Base-by-base conservation (phyloP, 1,139 yeast species). In the Hyphopichia buzzinii region DNA sequence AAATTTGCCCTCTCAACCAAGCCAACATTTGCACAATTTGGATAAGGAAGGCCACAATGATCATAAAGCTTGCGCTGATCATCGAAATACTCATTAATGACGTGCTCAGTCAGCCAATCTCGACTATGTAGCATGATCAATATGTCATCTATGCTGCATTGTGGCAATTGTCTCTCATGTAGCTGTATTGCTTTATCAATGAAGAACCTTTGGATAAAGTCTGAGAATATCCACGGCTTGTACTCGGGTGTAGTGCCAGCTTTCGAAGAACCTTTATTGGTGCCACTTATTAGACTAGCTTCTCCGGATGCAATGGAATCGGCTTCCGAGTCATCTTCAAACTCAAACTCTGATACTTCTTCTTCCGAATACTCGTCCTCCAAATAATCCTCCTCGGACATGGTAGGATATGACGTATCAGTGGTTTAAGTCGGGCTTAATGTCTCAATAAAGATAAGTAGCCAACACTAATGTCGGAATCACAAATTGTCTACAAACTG, bases 41-140 rank as follows among this genome's bases (percentile, higher is more conserved):
- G 16, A 11, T 30, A 17, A 28, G 64, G 53, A 27, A 83, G 47
- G 1, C 92, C 90, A 25, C 80, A 74, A 11, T 59, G 59, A 4
- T 54, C 48, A 26, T 74, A 54, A 2, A 82, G 65, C 12, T 59
- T 54, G 4, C 59, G 64, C 36, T 74, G 65, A 41, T 78, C 64
- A 33, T 76, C 83, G 50, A 84, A 79, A 60, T 74, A 86, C 31
- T 72, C 73, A 42, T 87, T 90, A 36, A 86, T 66, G 29, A 87
- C 70, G 35, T 75, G 75, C 40, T 86, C 94, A 31, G 76, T 74
- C 54, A 83, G 87, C 96, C 96, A 88, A 34, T 74, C 72, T 54
- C 69, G 82, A 38, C 66, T 57, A 35, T 83, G 79, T 29, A 87
- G 64, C 54, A 89, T 59, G 3, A 64, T 50, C 25, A 79, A 58